Evolutionary conservation across 768 basidiomycete genomes (phyloP).

Genomic region (Naganishia vishniacii): DNA sequence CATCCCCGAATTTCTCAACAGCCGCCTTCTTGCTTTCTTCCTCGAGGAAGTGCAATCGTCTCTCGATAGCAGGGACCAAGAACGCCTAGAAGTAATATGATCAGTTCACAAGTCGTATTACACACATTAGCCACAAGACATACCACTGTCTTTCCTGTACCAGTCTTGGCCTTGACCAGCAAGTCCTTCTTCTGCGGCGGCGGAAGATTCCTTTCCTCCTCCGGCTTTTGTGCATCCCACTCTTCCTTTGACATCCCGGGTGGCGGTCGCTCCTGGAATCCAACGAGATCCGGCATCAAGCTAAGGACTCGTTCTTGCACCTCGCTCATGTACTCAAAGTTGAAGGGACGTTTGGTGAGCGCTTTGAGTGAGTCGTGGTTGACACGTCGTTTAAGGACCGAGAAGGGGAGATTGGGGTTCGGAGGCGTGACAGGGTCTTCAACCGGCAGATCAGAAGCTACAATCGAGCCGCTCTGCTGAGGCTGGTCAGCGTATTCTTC

Average conservation of each 20-base stretch:
- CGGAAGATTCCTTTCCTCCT: conserved; percentile 29
- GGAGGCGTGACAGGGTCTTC: not conserved
- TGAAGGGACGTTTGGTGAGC: conserved; percentile 62
- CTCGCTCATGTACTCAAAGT: conserved; percentile 64
- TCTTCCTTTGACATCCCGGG: conserved; percentile 25
- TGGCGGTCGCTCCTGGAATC: conserved; percentile 31
- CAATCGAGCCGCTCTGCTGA: not conserved
- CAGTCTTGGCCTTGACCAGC: conserved; percentile 79
- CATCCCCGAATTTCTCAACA: conserved; percentile 33
- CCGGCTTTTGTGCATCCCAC: conserved; percentile 30
- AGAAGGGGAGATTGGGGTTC: conserved; percentile 4
- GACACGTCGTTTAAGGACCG: conserved; percentile 44
- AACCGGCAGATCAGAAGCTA: not conserved
- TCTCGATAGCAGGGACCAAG: conserved; percentile 77
- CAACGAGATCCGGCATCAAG: conserved; percentile 63
- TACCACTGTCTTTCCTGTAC: conserved; percentile 76
- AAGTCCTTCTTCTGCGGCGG: conserved; percentile 54
- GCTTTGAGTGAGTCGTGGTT: conserved; percentile 55
- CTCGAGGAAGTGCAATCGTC: conserved; percentile 61
- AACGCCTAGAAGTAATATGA: conserved; percentile 54
- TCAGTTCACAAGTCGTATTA: not conserved
- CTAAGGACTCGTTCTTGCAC: conserved; percentile 76
- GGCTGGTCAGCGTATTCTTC: conserved; percentile 1
- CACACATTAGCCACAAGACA: conserved; percentile 14
- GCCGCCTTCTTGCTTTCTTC: conserved; percentile 46